Percentiles rank a stretch among this genome's conserved stretches.
phyloP scores from a whole-genome alignment of 768 basidiomycete genomes.

The Mrakia frigida region DNA sequence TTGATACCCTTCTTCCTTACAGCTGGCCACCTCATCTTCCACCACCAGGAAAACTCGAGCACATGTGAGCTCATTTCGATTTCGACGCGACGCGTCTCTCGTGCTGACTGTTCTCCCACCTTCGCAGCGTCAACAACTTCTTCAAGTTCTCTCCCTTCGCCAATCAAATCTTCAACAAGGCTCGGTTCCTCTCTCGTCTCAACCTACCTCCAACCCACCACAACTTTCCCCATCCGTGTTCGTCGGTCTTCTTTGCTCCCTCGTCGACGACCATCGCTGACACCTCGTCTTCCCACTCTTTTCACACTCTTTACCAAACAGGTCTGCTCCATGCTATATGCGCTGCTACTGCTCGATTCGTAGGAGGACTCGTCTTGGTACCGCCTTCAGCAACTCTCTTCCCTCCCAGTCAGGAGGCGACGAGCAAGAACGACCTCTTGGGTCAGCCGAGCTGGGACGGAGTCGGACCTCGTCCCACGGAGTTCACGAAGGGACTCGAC shows the following conservation, averaged over 20 bases:
- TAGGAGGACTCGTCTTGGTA: neutral
- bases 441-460: slow-evolving; percentile 4
- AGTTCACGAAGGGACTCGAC: neutral
- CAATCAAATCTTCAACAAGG: neutral
- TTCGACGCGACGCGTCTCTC: neutral
- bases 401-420: neutral
- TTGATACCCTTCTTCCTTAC: neutral
- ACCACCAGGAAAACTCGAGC: neutral
- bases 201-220: neutral
- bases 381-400: neutral
- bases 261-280: neutral
- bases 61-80: neutral
- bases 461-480: neutral
- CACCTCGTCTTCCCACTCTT: neutral
- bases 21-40: neutral
- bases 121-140: neutral
- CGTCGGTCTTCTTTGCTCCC: neutral
- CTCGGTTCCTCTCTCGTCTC: neutral
- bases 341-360: neutral
- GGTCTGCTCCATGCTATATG: neutral
- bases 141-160: slow-evolving; percentile 4
- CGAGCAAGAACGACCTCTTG: neutral
- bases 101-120: neutral
- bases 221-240: slow-evolving; percentile 8
- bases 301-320: neutral